Evolutionary conservation across 192 early-diverging fungal genomes (phyloP).

Genomic region (Gonapodya sp.): DNA sequence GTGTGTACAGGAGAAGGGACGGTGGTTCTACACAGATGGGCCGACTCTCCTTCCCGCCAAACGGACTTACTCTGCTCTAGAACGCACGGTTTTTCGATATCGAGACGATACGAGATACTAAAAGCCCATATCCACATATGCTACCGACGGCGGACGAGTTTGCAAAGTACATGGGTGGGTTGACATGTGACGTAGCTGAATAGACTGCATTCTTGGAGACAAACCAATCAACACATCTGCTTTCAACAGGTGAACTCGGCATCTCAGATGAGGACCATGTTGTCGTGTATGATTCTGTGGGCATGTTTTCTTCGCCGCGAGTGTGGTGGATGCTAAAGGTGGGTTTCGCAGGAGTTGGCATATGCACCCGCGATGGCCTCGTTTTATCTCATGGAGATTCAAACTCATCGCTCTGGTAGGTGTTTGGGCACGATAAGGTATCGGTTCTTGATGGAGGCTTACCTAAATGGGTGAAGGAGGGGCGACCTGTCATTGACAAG

Average conservation of each 20-base stretch:
- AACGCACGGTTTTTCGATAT: conserved; percentile 86
- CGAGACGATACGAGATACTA: conserved; percentile 67
- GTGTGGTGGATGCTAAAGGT: conserved; percentile 91
- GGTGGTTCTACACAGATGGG: not conserved
- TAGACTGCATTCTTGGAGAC: conserved; percentile 2
- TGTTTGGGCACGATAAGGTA: conserved; percentile 79
- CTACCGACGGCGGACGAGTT: conserved; percentile 68
- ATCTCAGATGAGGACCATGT: conserved; percentile 74
- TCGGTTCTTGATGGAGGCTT: conserved; percentile 86
- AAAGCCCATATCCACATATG: conserved; percentile 77
- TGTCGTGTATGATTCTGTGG: conserved; percentile 78
- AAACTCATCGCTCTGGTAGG: too few species aligned
- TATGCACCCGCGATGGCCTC: not conserved
- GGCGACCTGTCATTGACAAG: conserved; percentile 33
- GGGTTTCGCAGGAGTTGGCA: not conserved
- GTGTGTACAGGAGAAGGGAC: conserved; percentile 12
- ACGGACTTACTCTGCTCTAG: conserved; percentile 17
- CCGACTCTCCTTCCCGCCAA: too few species aligned
- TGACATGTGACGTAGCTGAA: not conserved
- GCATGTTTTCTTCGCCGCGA: conserved; percentile 71
- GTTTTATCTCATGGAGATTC: not conserved
- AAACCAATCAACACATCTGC: conserved; percentile 6
- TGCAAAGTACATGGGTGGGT: conserved; percentile 55
- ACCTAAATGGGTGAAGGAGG: conserved; percentile 60
- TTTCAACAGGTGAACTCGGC: conserved; percentile 46